Evolutionary conservation across 2,329 filamentous ascomycete genomes (phyloP), one percentile per base, ranked within the genome.

Genomic region (Lachnellula hyalina): DNA sequence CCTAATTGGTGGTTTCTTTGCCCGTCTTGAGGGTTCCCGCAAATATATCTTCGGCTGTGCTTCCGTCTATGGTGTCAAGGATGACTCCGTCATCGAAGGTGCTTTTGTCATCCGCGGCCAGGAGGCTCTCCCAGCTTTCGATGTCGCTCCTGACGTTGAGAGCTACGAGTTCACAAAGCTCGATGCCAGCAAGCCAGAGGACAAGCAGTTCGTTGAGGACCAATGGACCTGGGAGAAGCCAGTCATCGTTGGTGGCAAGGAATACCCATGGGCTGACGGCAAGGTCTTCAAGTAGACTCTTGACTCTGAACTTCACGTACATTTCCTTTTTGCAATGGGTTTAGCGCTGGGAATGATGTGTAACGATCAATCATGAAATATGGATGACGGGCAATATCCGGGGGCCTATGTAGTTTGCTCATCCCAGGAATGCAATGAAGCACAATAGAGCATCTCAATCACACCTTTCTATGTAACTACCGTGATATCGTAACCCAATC

Each of bases 281-380:
- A 96, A 97, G 85, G 91, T 97, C 74, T 97, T 96, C 89, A 97
- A 97, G 84, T 97, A 96, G 83, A 79, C 58, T 15, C n/a, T 32
- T 32, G 5, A 46, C 11, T 62, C 57, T 47, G 46, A 45, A 28
- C 40, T 53, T 51, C 28, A 47, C 28, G 21, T 32, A 45, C 42
- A 15, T 50, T 54, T 52, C 45, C 46, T 55, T 59, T 55, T 52
- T 51, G 53, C 19, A 52, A 54, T 58, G 36, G 42, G 49, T 60
- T 65, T 64, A 62, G 58, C 57, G 61, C 42, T 54, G 49, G 56
- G 52, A 47, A 53, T 56, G 49, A 55, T 21, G 40, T 56, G 45
- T 62, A 54, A 62, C 60, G 57, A 65, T 56, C 53, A 38, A 64
- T 60, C 56, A 59, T 46, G 44, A 46, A 49, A 55, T 25, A 40